Percentiles rank a stretch among this genome's conserved stretches.
Conservation (phyloP, 2,329 filamentous ascomycete species). For the Ustulina deusta region DNA sequence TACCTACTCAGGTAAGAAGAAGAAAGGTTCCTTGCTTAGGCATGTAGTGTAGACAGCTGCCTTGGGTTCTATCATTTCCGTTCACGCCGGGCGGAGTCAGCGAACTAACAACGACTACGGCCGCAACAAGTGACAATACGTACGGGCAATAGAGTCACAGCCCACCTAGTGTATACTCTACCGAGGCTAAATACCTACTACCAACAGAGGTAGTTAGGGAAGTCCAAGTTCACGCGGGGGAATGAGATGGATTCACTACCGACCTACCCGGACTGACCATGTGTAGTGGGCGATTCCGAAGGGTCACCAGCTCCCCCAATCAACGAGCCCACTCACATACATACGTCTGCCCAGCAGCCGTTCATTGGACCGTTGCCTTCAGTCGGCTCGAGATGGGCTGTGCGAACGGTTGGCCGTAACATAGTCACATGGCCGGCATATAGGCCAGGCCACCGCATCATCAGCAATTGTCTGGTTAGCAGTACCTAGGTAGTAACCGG, state of each 20-base stretch:
- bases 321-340: constrained; percentile 24
- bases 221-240: too few species aligned
- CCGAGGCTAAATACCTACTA: neutral
- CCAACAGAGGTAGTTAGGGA: too few species aligned
- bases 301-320: constrained; percentile 21
- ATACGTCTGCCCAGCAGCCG: neutral
- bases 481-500: too few species aligned
- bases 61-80: neutral
- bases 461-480: constrained; percentile 11
- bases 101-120: neutral
- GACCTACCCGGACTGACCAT: too few species aligned
- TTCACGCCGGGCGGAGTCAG: constrained; percentile 13
- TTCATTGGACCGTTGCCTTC: constrained; percentile 16
- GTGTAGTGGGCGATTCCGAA: constrained; percentile 5
- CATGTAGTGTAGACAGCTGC: neutral
- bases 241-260: constrained; percentile 2
- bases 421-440: constrained; percentile 30
- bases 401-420: constrained; percentile 15
- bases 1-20: neutral
- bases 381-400: constrained; percentile 13
- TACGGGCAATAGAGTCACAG: too few species aligned
- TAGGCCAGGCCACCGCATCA: constrained; percentile 21
- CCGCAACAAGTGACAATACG: neutral
- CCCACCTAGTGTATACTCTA: too few species aligned
- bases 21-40: too few species aligned